Evolutionary conservation across 164 flowering plant genomes (phyloP), one percentile per base, ranked within the genome.

Genomic region (Vitis cinerea): DNA sequence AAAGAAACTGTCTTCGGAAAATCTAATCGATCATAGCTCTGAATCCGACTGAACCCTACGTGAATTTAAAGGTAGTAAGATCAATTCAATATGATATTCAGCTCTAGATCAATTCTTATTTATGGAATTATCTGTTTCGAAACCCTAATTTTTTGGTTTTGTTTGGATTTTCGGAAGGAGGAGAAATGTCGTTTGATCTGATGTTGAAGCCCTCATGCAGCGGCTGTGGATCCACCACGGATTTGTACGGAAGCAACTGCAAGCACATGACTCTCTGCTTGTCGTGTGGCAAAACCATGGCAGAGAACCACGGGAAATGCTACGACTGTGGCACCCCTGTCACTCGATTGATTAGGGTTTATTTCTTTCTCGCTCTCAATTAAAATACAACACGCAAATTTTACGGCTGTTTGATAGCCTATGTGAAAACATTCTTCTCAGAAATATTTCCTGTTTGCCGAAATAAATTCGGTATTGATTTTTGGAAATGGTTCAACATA

Each of bases 221-320:
- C 49, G 87, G 89, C 1, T 95, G 99, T 67, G 87, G 92, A 50
- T 79, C 92, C 13, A 67, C 82, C 9, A 59, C 77, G 49, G 97
- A 96, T 17, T 83, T 93, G 10, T 96, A 96, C 15, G 97, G 99
- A 31, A 96, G 97, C 83, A 87, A 82, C 68, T 96, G 99, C 86
- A 96, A 93, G 85, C 99, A 96, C 81, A 79, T 93, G 92, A 96
- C 99, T 23, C 84, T 96, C 29, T 96, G 99, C 71, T 66, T 83
- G 61, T 71, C 80, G 1, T 96, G 99, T 62, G 99, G 99, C 16
- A 91, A 86, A 74, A 72, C 73, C 50, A 90, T 87, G 97, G 97
- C 93, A 2, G 83, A 87, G 80, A 87, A 75, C 44, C 79, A 68
- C 3, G 83, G 64, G 17, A 84, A 83, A 37, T 96, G 99, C 72